Evolutionary conservation across 169 alveolate genomes (phyloP).

Genomic region (Plasmodium vivax): DNA sequence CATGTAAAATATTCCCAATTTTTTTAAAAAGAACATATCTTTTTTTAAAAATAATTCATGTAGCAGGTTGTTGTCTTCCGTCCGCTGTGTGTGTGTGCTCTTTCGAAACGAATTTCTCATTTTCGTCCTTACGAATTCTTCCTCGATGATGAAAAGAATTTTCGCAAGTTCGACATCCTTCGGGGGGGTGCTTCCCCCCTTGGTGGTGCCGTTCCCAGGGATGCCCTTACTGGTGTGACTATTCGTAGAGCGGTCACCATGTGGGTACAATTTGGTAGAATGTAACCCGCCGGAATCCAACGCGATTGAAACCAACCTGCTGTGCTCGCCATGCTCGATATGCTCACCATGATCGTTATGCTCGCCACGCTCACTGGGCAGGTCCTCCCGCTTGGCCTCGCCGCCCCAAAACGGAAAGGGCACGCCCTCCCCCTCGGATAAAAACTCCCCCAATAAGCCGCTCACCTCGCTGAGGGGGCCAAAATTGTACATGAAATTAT

Average conservation of each 20-base stretch:
- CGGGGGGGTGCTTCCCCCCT: background rate
- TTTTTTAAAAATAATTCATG: constrained; percentile 38
- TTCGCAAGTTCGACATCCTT: constrained; percentile 10
- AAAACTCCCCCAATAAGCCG: background rate
- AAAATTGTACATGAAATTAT: constrained; percentile 29
- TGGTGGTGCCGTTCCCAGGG: background rate
- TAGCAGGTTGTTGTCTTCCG: constrained; percentile 15
- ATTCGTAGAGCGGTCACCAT: background rate
- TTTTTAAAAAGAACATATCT: constrained; percentile 46
- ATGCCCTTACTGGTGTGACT: background rate
- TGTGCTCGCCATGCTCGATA: too few relatives aligned
- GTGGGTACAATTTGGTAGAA: background rate
- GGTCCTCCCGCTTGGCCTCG: background rate
- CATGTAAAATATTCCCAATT: constrained; percentile 69
- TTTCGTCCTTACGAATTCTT: constrained; percentile 69
- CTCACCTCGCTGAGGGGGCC: constrained; percentile 7
- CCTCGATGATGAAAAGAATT: constrained; percentile 50
- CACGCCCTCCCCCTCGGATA: background rate
- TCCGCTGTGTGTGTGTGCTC: background rate
- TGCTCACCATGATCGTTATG: too few relatives aligned
- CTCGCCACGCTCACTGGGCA: background rate
- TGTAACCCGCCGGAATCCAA: background rate
- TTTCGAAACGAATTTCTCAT: constrained; percentile 63
- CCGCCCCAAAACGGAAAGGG: too few relatives aligned
- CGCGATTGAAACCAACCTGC: too few relatives aligned